Evolutionary conservation across 2,329 filamentous ascomycete species (phyloP).

Genomic region (Colletotrichum tamarilloi): DNA sequence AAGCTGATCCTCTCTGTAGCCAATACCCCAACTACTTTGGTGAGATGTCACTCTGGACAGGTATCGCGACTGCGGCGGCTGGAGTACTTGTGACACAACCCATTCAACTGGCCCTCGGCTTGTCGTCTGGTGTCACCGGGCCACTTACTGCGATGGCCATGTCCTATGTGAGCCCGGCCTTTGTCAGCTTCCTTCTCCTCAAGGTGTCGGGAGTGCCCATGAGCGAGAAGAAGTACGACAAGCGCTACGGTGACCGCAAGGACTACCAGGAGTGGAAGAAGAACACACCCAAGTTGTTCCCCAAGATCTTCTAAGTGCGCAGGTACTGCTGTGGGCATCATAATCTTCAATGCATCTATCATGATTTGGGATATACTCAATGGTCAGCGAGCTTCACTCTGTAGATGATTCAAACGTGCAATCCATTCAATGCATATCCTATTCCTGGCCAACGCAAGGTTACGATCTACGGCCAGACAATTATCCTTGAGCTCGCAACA

Average conservation of each 20-base stretch:
- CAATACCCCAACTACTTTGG: constrained; percentile 79
- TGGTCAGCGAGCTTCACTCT: background rate
- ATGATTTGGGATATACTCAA: background rate
- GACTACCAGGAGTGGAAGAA: constrained; percentile 77
- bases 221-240: constrained; percentile 77
- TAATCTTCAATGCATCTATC: background rate
- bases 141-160: constrained; percentile 49
- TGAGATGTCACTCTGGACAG: constrained; percentile 76
- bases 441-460: background rate
- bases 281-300: constrained; percentile 73
- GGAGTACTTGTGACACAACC: constrained; percentile 66
- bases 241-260: constrained; percentile 69
- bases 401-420: background rate
- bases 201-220: constrained; percentile 74
- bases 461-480: background rate
- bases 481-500: background rate
- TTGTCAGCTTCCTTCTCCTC: constrained; percentile 71
- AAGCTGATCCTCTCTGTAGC: constrained; percentile 39
- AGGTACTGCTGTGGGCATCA: background rate
- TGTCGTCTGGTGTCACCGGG: constrained; percentile 54
- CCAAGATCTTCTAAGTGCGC: constrained; percentile 60
- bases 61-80: constrained; percentile 69
- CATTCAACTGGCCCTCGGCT: constrained; percentile 67
- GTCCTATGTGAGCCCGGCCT: constrained; percentile 70
- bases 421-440: background rate